Evolutionary conservation across 2,329 filamentous ascomycete genomes (phyloP), one percentile per base, ranked within the genome.

Genomic region (Aspergillus sp.): DNA sequence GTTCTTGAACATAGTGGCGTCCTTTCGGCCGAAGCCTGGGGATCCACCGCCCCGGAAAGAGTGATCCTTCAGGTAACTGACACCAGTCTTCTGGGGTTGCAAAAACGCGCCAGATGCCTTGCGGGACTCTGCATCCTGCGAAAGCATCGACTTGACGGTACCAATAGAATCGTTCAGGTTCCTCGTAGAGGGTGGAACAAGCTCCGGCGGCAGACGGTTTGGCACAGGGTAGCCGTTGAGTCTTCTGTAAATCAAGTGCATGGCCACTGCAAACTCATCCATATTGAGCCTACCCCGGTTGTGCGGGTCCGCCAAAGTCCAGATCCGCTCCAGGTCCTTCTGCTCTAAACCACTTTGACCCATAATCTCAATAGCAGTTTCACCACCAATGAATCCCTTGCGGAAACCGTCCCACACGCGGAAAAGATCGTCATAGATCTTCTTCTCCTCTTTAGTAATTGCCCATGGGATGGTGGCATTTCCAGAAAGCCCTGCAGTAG

Each of bases 171-270:
- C 88, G 59, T 85, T 91, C 60, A 98, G 81, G 67, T 96, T 95
- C 54, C 91, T 83, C 9, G 91, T 95, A 1, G 93, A 97, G 1
- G 93, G 93, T 19, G 93, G 93, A 5, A 97, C 84, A 51, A 98
- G 81, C 74, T 98, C 93, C 0, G 93, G 83, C 7, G 93, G 93
- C 9, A 98, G 78, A 41, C 85, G 84, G 60, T 84, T 87, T 13
- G 93, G 93, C 27, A 97, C 78, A 1, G 91, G 90, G 62, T 97
- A 97, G 32, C 91, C 91, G 61, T 98, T 97, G 46, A 98, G 79
- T 66, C 94, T 95, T 60, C 93, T 82, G 73, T 98, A 98, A 60
- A 98, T 98, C 70, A 98, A 74, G 78, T 98, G 93, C 93, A 98
- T 98, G 7, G 90, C 90, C 45, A 98, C 91, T 7, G 93, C 90